Base-by-base conservation (phyloP, 2,329 filamentous ascomycete species). In the Botrytis aclada region DNA sequence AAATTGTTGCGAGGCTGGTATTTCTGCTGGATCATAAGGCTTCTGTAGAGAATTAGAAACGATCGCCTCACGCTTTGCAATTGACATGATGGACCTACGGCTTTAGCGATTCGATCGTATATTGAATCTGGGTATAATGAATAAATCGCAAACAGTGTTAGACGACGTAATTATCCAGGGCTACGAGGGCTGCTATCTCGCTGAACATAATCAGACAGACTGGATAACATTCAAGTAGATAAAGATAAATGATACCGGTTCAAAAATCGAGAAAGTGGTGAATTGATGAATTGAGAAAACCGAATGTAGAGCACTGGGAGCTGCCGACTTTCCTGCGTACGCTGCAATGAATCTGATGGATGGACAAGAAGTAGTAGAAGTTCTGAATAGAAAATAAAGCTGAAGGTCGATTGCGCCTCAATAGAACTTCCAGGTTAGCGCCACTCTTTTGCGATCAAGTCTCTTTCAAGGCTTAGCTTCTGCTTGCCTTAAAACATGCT, bases 11-110 rank as follows among this genome's bases (percentile, higher is more conserved):
- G 74, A 70, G 74, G 74, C 34, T 70, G 62, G 39, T 63, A 66
- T 39, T 77, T 74, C 70, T 75, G 71, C 70, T 72, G 74, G 32
- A 73, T 76, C 75, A 74, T 75, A 74, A 75, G 67, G 56, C 47
- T 66, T 71, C 72, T 74, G 65, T 14, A 51, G 66, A 32, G 34
- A 29, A 72, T 76, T 71, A 76, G 63, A 71, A 70, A 45, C 29
- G 56, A 70, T 45, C 39, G 62, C 32, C 41, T 62, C 41, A 61
- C 39, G 18, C n/a, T 54, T 34, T 66, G 60, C 69, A 62, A 71
- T 61, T 66, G 47, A 25, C 63, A n/a, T 41, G 58, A 61, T 51
- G 29, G 47, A 72, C 71, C 45, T 72, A 72, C 71, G 39, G 18
- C n/a, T 29, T 54, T 34, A 54, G 65, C 65, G 65, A 72, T 69